Conservation (phyloP, 2,329 filamentous ascomycete genomes). For the Pestalotiopsis fici region DNA sequence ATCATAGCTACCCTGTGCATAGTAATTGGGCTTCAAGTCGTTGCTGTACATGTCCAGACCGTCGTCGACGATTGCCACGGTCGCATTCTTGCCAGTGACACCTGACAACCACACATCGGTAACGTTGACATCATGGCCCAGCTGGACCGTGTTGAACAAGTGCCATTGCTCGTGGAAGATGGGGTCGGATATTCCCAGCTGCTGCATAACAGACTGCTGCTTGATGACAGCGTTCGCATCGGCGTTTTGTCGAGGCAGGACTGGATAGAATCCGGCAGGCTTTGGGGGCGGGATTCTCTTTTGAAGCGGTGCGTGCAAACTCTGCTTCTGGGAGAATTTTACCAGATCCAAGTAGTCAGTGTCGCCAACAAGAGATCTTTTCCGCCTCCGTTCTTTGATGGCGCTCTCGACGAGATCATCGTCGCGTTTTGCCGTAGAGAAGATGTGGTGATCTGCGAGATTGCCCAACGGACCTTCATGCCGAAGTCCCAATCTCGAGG, state of each 20-base stretch:
- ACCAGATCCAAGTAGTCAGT: conserved; percentile 71
- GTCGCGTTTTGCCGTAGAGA: conserved; percentile 68
- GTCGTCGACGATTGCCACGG: conserved; percentile 93
- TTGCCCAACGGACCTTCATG: conserved; percentile 82
- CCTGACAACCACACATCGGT: conserved; percentile 89
- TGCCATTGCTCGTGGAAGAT: conserved; percentile 97
- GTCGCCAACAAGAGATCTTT: conserved; percentile 50
- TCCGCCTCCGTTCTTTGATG: conserved; percentile 58
- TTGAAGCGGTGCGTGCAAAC: conserved; percentile 49
- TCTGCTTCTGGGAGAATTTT: conserved; percentile 76
- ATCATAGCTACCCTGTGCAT: conserved; percentile 88
- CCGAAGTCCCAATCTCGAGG: conserved; percentile 69
- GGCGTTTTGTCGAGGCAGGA: conserved; percentile 24
- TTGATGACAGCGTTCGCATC: conserved; percentile 51
- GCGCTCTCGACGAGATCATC: conserved; percentile 60
- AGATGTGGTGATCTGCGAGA: conserved; percentile 81
- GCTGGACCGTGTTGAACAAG: conserved; percentile 77
- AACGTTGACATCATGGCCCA: conserved; percentile 94
- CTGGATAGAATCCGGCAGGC: conserved; percentile 24
- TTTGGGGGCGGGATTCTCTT: conserved; percentile 50
- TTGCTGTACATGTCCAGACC: conserved; percentile 94
- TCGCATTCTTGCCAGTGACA: conserved; percentile 85
- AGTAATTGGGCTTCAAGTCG: conserved; percentile 92
- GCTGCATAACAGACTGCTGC: conserved; percentile 61
- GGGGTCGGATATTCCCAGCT: conserved; percentile 80